Base-by-base conservation (phyloP, 331 rosid species). In the Erythrophleum ivorense region DNA sequence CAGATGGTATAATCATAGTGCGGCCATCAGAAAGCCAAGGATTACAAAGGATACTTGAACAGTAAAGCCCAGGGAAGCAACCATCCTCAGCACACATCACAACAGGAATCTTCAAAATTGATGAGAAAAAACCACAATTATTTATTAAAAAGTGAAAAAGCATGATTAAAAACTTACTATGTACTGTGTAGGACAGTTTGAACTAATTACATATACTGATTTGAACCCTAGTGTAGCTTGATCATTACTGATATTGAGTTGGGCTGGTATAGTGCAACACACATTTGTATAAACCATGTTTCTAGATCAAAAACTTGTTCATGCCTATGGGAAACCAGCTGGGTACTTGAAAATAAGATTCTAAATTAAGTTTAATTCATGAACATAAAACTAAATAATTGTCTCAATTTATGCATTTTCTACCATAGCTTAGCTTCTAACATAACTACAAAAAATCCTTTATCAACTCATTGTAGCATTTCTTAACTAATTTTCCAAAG, bases 11-110 rank as follows among this genome's bases (percentile, higher is more conserved):
- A 71, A 92, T 89, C 88, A 95, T 79, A 52, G 94, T 92, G 85
- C 85, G 67, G 70, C 97, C 97, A 92, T 95, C 97, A 24, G 94
- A 91, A 87, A 95, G 94, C 99, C 98, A 95, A 21, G 99, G 97
- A 77, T 90, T 77, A 71, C 80, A 72, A 53, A 84, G 91, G 76
- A 93, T 59, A 84, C 81, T 82, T 59, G 73, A 73, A 80, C 85
- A 87, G 89, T 95, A 95, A 82, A 95, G 93, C 73, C 99, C 99
- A 64, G 99, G 99, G 88, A 95, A 95, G 87, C 82, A 80, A 59
- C 88, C 97, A 83, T 93, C 90, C 82, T 92, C 94, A 71, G 97
- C 89, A 80, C 80, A 89, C 87, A 76, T 83, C 71, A 95, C 94
- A 84, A 92, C 94, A 72, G 94, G 97, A 82, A 95, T 71, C 99